Percentiles rank a stretch among this genome's conserved stretches.
These are phyloP conservation scores for Dictyostelium purpureum DNA, from an alignment of 78 protist genomes.

Conservation along the genomic window DNA sequence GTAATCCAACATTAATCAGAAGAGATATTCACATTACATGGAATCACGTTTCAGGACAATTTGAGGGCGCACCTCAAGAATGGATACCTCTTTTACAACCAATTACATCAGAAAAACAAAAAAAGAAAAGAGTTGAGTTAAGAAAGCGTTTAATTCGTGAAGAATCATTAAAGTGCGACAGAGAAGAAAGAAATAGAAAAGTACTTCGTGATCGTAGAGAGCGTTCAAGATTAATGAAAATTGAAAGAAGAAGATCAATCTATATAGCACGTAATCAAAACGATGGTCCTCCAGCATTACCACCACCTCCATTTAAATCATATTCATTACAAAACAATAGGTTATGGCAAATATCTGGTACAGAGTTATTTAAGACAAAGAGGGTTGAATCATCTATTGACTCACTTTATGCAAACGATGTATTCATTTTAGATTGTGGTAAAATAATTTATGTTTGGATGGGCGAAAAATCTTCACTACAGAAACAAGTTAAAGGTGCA, in stretches of 20 bases:
- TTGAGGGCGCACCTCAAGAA: constrained; percentile 66
- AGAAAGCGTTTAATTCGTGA: constrained; percentile 14
- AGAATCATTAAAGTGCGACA: constrained; percentile 11
- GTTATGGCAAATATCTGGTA: constrained; percentile 45
- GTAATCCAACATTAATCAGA: constrained; percentile 8
- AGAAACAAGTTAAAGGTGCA: constrained; percentile 56
- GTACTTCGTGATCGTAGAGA: constrained; percentile 32
- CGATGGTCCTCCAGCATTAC: not conserved
- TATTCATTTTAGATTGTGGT: constrained; percentile 60
- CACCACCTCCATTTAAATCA: constrained; percentile 15
- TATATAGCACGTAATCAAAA: not conserved
- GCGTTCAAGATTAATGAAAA: constrained; percentile 14
- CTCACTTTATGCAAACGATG: constrained; percentile 55
- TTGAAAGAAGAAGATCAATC: constrained; percentile 42
- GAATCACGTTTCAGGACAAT: constrained; percentile 74
- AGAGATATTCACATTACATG: constrained; percentile 69
- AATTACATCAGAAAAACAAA: constrained; percentile 43
- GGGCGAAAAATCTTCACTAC: constrained; percentile 33
- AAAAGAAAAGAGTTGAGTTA: constrained; percentile 10
- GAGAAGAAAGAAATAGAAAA: constrained; percentile 39
- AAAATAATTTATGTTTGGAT: constrained; percentile 46
- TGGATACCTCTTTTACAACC: constrained; percentile 23
- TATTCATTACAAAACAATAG: constrained; percentile 15
- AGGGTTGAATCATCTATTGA: constrained; percentile 34
- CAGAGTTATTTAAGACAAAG: constrained; percentile 50